phyloP scores from a whole-genome alignment of 768 basidiomycete genomes.

The Tubosaeta sp. region DNA sequence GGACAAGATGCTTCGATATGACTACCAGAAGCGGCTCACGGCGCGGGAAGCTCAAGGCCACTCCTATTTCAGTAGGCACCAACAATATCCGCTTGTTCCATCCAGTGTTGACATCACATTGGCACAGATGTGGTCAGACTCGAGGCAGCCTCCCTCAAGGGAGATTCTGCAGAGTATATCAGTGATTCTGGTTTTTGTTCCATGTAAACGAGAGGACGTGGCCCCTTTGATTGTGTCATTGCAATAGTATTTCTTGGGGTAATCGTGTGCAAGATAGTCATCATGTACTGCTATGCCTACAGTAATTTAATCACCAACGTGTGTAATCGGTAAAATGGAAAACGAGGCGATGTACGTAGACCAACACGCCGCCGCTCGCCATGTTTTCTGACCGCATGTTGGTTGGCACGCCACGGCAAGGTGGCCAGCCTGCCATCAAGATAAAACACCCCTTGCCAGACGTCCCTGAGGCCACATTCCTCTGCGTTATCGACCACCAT shows the following conservation, averaged over 20 bases:
- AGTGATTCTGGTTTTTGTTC: conserved; percentile 50
- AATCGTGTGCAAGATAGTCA: conserved; percentile 5
- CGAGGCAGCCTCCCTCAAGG: conserved; percentile 42
- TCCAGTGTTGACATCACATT: conserved; percentile 20
- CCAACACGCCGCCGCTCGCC: conserved; percentile 19
- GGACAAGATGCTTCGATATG: conserved; percentile 63
- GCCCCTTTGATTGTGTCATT: background rate
- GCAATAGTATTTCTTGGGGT: conserved; percentile 5
- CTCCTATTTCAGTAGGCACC: conserved; percentile 55
- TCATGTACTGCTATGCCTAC: conserved; percentile 12
- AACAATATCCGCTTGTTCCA: conserved; percentile 21
- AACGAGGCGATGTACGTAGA: conserved; percentile 31
- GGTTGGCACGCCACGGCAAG: conserved; percentile 30
- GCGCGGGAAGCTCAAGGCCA: conserved; percentile 65
- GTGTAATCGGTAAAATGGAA: conserved; percentile 13
- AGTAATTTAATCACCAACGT: conserved; percentile 25
- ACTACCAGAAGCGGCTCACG: conserved; percentile 65
- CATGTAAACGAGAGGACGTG: conserved; percentile 16
- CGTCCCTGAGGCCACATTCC: conserved; percentile 17
- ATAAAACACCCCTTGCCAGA: conserved; percentile 24
- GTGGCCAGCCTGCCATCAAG: conserved; percentile 25
- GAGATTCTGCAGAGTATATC: conserved; percentile 37
- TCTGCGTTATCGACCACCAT: conserved; percentile 12
- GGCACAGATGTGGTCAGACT: conserved; percentile 44
- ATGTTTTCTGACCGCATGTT: conserved; percentile 25